phyloP scores from a whole-genome alignment of 495 filamentous ascomycete species.

The Lentithecium fluviatile region DNA sequence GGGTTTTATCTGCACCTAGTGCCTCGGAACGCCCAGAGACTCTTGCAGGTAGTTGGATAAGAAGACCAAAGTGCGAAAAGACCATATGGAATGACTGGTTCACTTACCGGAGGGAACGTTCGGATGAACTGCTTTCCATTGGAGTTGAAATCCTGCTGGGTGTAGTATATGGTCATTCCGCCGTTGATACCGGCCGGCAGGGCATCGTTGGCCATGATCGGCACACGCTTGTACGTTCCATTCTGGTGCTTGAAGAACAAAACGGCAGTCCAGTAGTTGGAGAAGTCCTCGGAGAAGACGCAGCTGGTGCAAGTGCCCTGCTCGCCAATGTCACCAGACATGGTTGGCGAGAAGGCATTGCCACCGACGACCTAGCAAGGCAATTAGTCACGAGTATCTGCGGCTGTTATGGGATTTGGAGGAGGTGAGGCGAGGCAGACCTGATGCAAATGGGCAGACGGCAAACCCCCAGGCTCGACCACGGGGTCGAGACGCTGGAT shows the following conservation, averaged over 20 bases:
- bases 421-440: too few species aligned
- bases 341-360: constrained; percentile 16
- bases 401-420: constrained; percentile 48
- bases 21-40: too few species aligned
- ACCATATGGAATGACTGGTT: neutral
- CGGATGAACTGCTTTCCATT: constrained; percentile 48
- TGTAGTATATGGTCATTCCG: constrained; percentile 53
- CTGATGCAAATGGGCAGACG: constrained; percentile 50
- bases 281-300: constrained; percentile 46
- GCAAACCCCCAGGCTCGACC: constrained; percentile 45
- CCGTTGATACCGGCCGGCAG: constrained; percentile 50
- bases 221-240: constrained; percentile 50
- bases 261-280: constrained; percentile 46
- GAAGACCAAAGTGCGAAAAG: too few species aligned
- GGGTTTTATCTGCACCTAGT: too few species aligned
- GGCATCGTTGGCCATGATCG: constrained; percentile 47
- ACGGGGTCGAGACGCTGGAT: constrained; percentile 51
- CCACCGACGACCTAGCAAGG: constrained; percentile 28
- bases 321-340: constrained; percentile 32
- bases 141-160: constrained; percentile 47
- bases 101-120: constrained; percentile 47
- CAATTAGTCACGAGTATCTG: constrained; percentile 39
- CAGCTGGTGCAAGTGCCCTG: constrained; percentile 45
- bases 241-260: constrained; percentile 54
- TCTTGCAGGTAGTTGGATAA: too few species aligned